phyloP scores from a whole-genome alignment of 495 filamentous ascomycete species.

The Neurospora sp. region DNA sequence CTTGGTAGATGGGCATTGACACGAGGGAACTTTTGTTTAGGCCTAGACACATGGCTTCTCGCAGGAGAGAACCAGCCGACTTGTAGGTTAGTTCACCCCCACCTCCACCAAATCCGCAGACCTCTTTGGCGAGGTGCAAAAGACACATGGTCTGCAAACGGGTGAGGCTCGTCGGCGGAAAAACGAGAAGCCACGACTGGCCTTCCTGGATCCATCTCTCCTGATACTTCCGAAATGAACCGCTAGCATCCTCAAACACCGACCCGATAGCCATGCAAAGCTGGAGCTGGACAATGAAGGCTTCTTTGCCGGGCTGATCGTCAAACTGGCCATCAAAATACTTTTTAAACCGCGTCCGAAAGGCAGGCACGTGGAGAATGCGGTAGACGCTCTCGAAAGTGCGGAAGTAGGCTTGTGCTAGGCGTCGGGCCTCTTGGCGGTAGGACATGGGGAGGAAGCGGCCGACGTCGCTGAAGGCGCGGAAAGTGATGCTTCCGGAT shows the following conservation, averaged over 20 bases:
- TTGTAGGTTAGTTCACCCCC: constrained; percentile 51
- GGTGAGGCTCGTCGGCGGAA: constrained; percentile 37
- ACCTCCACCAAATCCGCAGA: constrained; percentile 29
- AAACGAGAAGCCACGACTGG: constrained; percentile 46
- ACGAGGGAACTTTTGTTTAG: constrained; percentile 40
- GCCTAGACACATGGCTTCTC: constrained; percentile 51
- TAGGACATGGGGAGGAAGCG: neutral
- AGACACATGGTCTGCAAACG: constrained; percentile 51
- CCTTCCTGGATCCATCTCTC: constrained; percentile 54
- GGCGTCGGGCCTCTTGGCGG: constrained; percentile 25
- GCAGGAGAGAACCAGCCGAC: constrained; percentile 44
- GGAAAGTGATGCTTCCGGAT: neutral
- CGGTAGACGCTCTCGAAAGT: constrained; percentile 44
- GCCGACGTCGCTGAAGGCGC: neutral
- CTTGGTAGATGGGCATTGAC: constrained; percentile 34
- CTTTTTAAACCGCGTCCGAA: constrained; percentile 38
- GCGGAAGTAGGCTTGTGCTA: constrained; percentile 41
- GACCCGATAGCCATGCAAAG: constrained; percentile 54
- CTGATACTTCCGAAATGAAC: constrained; percentile 39
- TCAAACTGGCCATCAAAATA: constrained; percentile 17
- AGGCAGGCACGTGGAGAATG: constrained; percentile 41
- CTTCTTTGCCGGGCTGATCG: neutral
- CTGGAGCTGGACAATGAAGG: constrained; percentile 50
- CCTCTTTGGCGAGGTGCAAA: constrained; percentile 48
- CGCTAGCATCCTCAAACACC: constrained; percentile 42